Conservation (phyloP, 73 alveolate genomes). For the Tetrahymena malaccensis region DNA sequence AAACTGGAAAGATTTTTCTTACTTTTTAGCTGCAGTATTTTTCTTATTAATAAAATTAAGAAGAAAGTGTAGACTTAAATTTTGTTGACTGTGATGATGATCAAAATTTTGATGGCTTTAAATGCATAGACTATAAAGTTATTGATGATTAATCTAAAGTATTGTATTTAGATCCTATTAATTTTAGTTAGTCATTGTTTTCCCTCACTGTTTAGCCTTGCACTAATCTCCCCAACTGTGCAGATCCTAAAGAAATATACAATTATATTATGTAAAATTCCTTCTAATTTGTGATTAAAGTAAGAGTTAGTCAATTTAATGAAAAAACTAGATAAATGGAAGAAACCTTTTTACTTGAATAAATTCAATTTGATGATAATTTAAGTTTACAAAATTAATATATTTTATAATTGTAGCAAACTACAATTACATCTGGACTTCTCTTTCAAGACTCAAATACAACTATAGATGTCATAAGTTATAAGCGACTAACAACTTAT, state of each 20-base stretch:
- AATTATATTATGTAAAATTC: background rate
- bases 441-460: background rate
- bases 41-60: too few relatives aligned
- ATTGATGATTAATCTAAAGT: too few relatives aligned
- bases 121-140: background rate
- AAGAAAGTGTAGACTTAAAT: background rate
- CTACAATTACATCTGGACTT: background rate
- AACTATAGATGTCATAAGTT: background rate
- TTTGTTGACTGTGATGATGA: background rate
- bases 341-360: background rate
- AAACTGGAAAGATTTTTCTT: background rate
- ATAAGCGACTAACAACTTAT: background rate
- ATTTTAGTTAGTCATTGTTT: background rate
- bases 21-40: background rate
- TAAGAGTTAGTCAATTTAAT: background rate
- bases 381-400: background rate
- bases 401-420: too few relatives aligned
- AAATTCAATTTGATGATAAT: background rate
- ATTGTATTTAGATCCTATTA: background rate
- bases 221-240: background rate
- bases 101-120: background rate
- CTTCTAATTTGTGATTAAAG: background rate
- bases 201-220: background rate
- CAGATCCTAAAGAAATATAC: background rate
- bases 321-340: background rate